A percentile compares a stretch with the other conserved stretches of the same genome.
These are phyloP conservation scores for Ochromonas danica DNA, from an alignment of 108 stramenopile genomes.

Conservation along the genomic window DNA sequence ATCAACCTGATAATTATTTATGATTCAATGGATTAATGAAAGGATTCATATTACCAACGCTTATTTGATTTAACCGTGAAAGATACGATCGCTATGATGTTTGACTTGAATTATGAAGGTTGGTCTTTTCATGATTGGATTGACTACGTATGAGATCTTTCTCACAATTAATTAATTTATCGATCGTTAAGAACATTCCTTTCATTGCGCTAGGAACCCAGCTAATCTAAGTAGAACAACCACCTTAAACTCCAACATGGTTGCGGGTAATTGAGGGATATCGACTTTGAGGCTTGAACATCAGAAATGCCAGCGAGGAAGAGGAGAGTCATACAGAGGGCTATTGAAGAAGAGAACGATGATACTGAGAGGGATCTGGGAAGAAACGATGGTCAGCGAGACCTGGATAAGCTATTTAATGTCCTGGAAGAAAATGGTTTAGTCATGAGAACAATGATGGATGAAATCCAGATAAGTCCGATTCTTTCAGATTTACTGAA, in stretches of 20 bases:
- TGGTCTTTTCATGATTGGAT: constrained; percentile 16
- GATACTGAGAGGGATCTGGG: background rate
- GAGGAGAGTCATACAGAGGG: constrained; percentile 5
- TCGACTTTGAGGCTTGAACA: constrained; percentile 15
- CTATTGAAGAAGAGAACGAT: background rate
- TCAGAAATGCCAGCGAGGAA: constrained; percentile 9
- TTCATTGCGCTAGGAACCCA: constrained; percentile 14
- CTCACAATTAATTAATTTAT: constrained; percentile 18
- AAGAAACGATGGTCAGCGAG: background rate
- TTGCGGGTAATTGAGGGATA: constrained; percentile 9
- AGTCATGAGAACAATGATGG: background rate
- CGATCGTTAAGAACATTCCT: constrained; percentile 15
- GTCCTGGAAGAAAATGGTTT: constrained; percentile 1
- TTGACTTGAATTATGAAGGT: constrained; percentile 17
- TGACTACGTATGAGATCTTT: constrained; percentile 16
- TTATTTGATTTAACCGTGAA: constrained; percentile 17
- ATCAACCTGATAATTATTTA: constrained; percentile 17
- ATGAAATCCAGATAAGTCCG: constrained; percentile 1
- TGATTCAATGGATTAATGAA: constrained; percentile 17
- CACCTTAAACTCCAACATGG: constrained; percentile 15
- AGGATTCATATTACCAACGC: constrained; percentile 15
- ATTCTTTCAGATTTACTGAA: constrained; percentile 17
- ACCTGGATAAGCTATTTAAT: constrained; percentile 5
- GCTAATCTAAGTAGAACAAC: constrained; percentile 16
- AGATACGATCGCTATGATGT: constrained; percentile 15